Conservation (phyloP, 257 asterid genomes). For the Solanum tarapatanum region DNA sequence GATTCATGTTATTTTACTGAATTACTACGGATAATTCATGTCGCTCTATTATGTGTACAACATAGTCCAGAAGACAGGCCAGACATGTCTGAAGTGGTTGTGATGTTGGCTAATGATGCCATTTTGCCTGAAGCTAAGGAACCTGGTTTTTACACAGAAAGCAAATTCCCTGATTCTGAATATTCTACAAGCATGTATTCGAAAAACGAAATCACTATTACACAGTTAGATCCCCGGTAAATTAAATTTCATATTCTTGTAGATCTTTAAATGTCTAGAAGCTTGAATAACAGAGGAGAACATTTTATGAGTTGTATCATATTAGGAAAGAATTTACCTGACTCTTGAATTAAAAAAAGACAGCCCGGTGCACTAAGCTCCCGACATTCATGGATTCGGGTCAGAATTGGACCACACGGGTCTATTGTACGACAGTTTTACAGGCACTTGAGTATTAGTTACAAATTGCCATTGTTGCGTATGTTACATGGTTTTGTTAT, state of each 20-base stretch:
- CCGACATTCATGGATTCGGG: not conserved
- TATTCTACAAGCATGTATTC: not conserved
- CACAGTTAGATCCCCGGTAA: not conserved
- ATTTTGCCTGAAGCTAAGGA: conserved; percentile 8
- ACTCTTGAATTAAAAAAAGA: not conserved
- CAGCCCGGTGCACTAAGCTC: not conserved
- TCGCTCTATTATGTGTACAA: conserved; percentile 14
- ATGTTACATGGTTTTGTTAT: not conserved
- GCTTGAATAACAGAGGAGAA: not conserved
- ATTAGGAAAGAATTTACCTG: not conserved
- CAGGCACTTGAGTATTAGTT: not conserved
- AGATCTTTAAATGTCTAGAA: not conserved
- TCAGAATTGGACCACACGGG: not conserved
- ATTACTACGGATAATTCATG: conserved; percentile 8
- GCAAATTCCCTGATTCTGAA: not conserved
- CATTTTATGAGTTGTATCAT: not conserved
- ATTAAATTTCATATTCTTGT: not conserved
- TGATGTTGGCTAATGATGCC: conserved; percentile 14
- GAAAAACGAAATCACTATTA: not conserved
- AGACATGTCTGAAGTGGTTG: conserved; percentile 15
- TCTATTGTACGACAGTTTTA: not conserved
- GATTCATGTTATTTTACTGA: conserved; percentile 1
- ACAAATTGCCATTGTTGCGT: not conserved
- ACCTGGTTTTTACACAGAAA: not conserved
- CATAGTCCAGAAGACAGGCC: conserved; percentile 11